Evolutionary conservation across 768 basidiomycete species (phyloP).

Genomic region (Galerina marginata): DNA sequence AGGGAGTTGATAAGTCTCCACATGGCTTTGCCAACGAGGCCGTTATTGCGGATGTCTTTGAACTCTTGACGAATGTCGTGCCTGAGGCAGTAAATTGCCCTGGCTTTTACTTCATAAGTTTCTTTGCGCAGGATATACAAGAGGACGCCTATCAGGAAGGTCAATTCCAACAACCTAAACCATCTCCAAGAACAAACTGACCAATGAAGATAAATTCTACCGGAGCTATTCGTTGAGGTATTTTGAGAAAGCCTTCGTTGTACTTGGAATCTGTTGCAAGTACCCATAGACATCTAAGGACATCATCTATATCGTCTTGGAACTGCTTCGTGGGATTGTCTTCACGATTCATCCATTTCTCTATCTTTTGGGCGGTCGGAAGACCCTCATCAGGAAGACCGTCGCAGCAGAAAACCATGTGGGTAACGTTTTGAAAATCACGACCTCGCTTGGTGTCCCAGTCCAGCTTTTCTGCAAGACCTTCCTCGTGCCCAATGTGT

Average conservation of each 20-base stretch:
- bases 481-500: conserved; percentile 63
- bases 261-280: conserved; percentile 49
- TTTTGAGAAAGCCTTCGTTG: conserved; percentile 54
- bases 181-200: conserved; percentile 34
- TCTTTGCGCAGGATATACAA: conserved; percentile 59
- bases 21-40: conserved; percentile 54
- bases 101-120: conserved; percentile 52
- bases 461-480: conserved; percentile 58
- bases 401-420: conserved; percentile 72
- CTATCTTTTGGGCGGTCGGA: conserved; percentile 61
- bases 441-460: conserved; percentile 76
- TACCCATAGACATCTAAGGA: conserved; percentile 58
- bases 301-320: conserved; percentile 56
- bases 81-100: conserved; percentile 63
- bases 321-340: conserved; percentile 53
- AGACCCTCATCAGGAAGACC: conserved; percentile 52
- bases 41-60: conserved; percentile 71
- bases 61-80: conserved; percentile 56
- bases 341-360: conserved; percentile 52
- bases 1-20: conserved; percentile 60
- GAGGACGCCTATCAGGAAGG: conserved; percentile 58
- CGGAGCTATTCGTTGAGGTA: conserved; percentile 69
- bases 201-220: conserved; percentile 85
- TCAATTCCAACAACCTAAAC: background rate
- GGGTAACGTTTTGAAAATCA: conserved; percentile 77